phyloP scores from a whole-genome alignment of 331 rosid species.

The Arachis monticola region DNA sequence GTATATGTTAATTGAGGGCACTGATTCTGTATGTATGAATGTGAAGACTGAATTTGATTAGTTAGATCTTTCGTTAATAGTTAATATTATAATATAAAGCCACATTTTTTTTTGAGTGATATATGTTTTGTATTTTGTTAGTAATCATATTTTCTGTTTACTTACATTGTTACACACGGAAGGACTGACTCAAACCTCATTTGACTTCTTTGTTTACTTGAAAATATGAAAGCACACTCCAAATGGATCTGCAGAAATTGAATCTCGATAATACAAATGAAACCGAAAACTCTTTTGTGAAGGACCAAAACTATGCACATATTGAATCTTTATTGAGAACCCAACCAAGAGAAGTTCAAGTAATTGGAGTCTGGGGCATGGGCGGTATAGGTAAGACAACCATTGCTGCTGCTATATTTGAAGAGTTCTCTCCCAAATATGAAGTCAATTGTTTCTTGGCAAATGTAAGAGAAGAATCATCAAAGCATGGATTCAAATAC shows the following conservation, averaged over 20 bases:
- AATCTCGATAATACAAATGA: slow-evolving; percentile 1
- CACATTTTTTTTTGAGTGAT: too few species aligned
- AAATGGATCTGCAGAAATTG: background rate
- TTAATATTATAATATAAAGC: too few species aligned
- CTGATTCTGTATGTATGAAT: too few species aligned
- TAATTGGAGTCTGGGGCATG: slow-evolving; percentile 35
- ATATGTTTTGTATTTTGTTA: too few species aligned
- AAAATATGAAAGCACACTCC: background rate
- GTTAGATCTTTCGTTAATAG: too few species aligned
- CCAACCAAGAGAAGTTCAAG: background rate
- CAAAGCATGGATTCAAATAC: background rate
- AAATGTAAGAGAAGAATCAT: slow-evolving; percentile 8
- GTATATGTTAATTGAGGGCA: too few species aligned
- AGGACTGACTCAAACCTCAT: too few species aligned
- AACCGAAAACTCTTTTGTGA: background rate
- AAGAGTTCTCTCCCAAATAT: background rate
- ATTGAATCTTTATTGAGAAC: background rate
- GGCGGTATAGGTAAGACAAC: slow-evolving; percentile 34
- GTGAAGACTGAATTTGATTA: too few species aligned
- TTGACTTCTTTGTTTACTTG: too few species aligned
- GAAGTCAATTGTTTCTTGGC: slow-evolving; percentile 7
- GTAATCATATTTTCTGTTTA: too few species aligned
- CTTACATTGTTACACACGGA: too few species aligned
- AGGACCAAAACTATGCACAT: background rate
- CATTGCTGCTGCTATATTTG: slow-evolving; percentile 23